Percentiles rank a stretch among this genome's conserved stretches.
Conservation (phyloP, 2,329 filamentous ascomycete genomes). For the Sphaerostilbella broomeana region DNA sequence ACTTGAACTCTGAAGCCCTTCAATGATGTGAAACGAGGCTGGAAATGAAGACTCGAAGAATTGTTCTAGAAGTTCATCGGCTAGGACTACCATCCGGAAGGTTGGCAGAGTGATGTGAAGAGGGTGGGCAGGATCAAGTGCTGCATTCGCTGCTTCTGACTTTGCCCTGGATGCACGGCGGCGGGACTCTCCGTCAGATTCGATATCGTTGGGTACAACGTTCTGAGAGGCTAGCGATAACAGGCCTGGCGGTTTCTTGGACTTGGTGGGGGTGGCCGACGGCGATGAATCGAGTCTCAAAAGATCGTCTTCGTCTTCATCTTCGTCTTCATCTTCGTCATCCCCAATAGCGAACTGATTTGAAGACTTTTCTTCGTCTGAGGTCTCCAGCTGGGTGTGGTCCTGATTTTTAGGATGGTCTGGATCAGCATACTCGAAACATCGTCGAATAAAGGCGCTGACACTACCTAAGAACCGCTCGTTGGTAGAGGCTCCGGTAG, state of each 20-base stretch:
- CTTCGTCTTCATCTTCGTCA: slow-evolving; percentile 53
- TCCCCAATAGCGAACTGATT: slow-evolving; percentile 70
- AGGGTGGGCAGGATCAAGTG: slow-evolving; percentile 86
- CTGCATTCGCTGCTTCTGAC: slow-evolving; percentile 76
- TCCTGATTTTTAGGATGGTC: slow-evolving; percentile 63
- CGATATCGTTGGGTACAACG: slow-evolving; percentile 20
- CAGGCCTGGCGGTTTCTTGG: slow-evolving; percentile 37
- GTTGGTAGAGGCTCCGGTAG: slow-evolving; percentile 57
- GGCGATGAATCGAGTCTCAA: slow-evolving; percentile 51
- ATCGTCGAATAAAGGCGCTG: slow-evolving; percentile 89
- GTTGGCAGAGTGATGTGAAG: slow-evolving; percentile 94
- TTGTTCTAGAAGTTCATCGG: slow-evolving; percentile 89
- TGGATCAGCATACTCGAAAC: slow-evolving; percentile 96
- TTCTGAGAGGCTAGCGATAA: slow-evolving; percentile 20
- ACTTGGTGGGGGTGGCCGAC: slow-evolving; percentile 34
- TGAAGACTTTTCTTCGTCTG: slow-evolving; percentile 28
- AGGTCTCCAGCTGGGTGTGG: slow-evolving; percentile 23
- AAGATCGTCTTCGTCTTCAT: slow-evolving; percentile 53
- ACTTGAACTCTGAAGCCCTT: slow-evolving; percentile 41
- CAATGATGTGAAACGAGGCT: slow-evolving; percentile 81
- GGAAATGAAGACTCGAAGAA: slow-evolving; percentile 98
- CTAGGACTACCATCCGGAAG: slow-evolving; percentile 96
- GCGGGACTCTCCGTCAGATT: slow-evolving; percentile 17
- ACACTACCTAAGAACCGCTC: slow-evolving; percentile 90
- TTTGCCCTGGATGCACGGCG: slow-evolving; percentile 54